Conservation (phyloP, 306 rosid species). For the Cucumis melo region DNA sequence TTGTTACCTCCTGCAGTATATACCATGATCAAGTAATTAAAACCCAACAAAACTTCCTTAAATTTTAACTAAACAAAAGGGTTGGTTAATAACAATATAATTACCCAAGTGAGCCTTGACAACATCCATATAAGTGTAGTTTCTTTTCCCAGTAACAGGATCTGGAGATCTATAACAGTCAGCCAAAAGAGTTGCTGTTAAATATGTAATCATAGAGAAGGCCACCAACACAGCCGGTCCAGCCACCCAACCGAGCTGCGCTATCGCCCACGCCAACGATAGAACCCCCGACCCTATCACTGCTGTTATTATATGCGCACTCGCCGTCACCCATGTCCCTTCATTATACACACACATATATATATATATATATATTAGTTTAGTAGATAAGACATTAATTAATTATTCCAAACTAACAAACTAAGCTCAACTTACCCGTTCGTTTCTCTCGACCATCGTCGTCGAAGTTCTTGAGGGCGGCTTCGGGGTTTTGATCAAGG, state of each 20-base stretch:
- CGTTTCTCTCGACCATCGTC: constrained; percentile 73
- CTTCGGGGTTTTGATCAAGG: constrained; percentile 45
- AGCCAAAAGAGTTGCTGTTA: constrained; percentile 87
- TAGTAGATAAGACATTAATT: not conserved
- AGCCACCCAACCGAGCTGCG: constrained; percentile 89
- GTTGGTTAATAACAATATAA: too few relatives aligned
- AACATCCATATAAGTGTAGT: constrained; percentile 85
- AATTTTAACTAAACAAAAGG: too few relatives aligned
- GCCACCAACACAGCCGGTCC: constrained; percentile 74
- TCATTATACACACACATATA: not conserved
- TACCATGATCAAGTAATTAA: not conserved
- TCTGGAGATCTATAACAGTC: constrained; percentile 79
- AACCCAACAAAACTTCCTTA: not conserved
- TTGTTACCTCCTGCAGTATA: constrained; percentile 52
- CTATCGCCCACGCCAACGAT: constrained; percentile 87
- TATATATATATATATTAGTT: too few relatives aligned
- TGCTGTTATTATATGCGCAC: constrained; percentile 94
- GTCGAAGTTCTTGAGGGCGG: constrained; percentile 40
- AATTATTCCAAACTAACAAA: not conserved
- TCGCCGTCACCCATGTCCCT: constrained; percentile 96
- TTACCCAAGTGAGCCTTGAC: constrained; percentile 60
- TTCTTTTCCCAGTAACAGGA: constrained; percentile 70
- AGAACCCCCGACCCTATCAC: constrained; percentile 96
- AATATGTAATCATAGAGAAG: constrained; percentile 77
- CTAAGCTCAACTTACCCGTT: constrained; percentile 32